phyloP scores from a whole-genome alignment of 1,284 basidiomycete genomes.

The Wallemia hederae region DNA sequence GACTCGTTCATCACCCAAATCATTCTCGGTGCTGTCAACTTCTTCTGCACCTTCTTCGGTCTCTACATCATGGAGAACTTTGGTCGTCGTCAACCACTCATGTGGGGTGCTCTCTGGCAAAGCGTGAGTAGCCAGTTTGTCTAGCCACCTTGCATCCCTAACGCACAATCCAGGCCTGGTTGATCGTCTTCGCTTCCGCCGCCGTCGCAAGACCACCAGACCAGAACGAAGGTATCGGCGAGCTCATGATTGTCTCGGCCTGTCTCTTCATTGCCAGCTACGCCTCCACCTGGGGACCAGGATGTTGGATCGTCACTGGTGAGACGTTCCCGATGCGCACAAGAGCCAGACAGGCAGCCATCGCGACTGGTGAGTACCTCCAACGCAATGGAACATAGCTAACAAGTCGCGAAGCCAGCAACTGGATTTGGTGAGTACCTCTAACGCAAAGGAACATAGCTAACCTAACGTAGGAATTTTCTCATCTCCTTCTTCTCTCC shows the following conservation, averaged over 20 bases:
- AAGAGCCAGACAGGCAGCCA: conserved; percentile 39
- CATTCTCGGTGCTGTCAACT: conserved; percentile 39
- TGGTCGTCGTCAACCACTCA: conserved; percentile 31
- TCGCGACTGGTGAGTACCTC: no score
- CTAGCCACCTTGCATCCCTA: no score
- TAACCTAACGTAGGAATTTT: conserved; percentile 30
- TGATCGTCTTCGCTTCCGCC: no score
- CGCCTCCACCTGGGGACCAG: conserved; percentile 42
- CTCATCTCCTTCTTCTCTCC: conserved; percentile 10
- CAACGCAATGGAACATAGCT: no score
- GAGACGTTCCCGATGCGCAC: conserved; percentile 10
- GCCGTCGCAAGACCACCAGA: no score
- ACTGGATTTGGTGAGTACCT: no score
- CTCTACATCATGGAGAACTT: conserved; percentile 39
- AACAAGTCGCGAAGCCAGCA: no score
- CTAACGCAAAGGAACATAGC: no score
- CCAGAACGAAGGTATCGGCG: conserved; percentile 20
- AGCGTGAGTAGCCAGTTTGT: no score
- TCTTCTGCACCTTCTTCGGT: conserved; percentile 25
- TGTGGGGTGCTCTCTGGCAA: conserved; percentile 42
- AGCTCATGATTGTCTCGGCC: conserved; percentile 22
- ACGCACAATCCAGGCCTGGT: no score
- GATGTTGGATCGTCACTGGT: conserved; percentile 36
- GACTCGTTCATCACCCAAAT: conserved; percentile 42
- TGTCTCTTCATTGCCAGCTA: conserved; percentile 51